Conservation (phyloP, 2,329 filamentous ascomycete genomes). For the Botrytis cinerea region DNA sequence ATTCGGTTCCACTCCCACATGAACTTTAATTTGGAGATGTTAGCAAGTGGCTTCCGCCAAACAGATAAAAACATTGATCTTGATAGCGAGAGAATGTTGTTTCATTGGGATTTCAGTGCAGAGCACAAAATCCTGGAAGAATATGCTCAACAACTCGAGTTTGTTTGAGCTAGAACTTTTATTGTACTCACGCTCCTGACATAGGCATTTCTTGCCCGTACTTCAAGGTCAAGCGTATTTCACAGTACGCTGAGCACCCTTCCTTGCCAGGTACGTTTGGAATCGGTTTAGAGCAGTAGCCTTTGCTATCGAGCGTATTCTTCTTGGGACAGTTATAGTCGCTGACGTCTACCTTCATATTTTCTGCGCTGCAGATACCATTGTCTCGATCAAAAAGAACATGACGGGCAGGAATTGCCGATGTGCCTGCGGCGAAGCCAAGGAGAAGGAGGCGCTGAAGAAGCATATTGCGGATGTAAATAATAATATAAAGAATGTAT, state of each 20-base stretch:
- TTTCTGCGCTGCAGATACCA: not conserved
- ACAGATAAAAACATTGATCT: not conserved
- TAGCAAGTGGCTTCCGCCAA: not conserved
- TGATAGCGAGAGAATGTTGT: not conserved
- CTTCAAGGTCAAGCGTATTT: not conserved
- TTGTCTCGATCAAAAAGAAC: not conserved
- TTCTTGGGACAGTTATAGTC: slow-evolving; percentile 1
- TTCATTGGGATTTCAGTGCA: not conserved
- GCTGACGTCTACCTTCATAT: not conserved
- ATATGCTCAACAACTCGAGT: not conserved
- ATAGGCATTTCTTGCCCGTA: slow-evolving; percentile 16
- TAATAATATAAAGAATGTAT: not conserved
- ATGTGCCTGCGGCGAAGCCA: not conserved
- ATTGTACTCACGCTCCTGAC: not conserved
- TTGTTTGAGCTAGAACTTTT: not conserved
- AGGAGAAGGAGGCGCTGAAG: not conserved
- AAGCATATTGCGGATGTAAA: not conserved
- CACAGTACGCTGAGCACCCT: slow-evolving; percentile 15
- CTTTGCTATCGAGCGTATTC: slow-evolving; percentile 1
- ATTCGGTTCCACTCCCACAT: not conserved
- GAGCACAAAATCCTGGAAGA: not conserved
- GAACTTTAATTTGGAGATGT: not conserved
- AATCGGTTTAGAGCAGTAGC: not conserved
- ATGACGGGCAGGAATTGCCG: not conserved
- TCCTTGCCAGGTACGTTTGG: not conserved